Evolutionary conservation across 139 green algal species (phyloP).

Genomic region (Volvox africanus): DNA sequence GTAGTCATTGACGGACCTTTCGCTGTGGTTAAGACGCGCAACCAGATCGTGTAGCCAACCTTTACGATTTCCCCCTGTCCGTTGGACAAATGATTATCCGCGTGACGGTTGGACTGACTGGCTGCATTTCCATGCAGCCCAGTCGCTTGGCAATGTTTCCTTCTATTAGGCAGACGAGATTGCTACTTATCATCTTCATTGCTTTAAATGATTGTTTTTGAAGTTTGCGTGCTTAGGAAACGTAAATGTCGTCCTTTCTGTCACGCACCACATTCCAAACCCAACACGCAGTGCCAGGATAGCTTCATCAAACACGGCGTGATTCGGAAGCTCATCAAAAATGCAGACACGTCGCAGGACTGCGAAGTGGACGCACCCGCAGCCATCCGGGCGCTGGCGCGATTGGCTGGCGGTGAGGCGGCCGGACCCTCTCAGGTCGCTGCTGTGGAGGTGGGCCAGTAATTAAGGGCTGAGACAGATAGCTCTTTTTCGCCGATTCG

Average conservation of each 20-base stretch:
- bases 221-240: too few relatives aligned
- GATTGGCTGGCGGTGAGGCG: not conserved
- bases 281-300: conserved; percentile 23
- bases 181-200: too few relatives aligned
- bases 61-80: not conserved
- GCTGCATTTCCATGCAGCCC: too few relatives aligned
- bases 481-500: too few relatives aligned
- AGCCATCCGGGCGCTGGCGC: conserved; percentile 21
- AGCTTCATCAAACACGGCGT: conserved; percentile 21
- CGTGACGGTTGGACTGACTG: not conserved
- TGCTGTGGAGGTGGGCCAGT: not conserved
- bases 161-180: too few relatives aligned
- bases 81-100: not conserved
- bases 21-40: not conserved
- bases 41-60: not conserved
- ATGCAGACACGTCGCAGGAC: not conserved
- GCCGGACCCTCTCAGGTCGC: not conserved
- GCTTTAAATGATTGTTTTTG: too few relatives aligned
- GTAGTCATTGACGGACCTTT: not conserved
- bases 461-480: not conserved
- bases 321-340: conserved; percentile 11
- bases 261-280: too few relatives aligned
- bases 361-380: not conserved
- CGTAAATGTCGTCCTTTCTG: too few relatives aligned
- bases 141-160: too few relatives aligned